Conservation (phyloP, 1,284 basidiomycete species). For the Leccinum griseonigrum region DNA sequence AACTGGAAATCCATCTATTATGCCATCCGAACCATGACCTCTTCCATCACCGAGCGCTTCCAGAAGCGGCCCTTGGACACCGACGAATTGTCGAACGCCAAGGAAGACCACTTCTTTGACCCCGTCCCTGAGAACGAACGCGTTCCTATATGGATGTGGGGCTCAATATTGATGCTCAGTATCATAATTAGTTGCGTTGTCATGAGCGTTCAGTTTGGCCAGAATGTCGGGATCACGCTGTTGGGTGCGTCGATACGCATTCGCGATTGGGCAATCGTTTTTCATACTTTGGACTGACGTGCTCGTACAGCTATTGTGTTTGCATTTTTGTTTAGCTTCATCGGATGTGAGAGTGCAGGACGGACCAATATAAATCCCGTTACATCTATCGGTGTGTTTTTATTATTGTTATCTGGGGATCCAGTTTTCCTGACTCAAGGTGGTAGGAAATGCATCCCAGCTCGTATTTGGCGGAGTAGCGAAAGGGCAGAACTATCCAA, state of each 20-base stretch:
- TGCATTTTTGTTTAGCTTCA: slow-evolving; percentile 17
- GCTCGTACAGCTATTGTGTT: slow-evolving; percentile 11
- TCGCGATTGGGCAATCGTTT: neutral
- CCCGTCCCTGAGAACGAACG: slow-evolving; percentile 43
- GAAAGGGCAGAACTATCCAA: slow-evolving; percentile 10
- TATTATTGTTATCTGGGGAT: neutral
- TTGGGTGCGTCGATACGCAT: slow-evolving; percentile 25
- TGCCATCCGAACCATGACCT: neutral
- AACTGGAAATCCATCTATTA: slow-evolving; percentile 26
- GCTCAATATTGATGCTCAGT: slow-evolving; percentile 45
- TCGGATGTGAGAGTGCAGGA: slow-evolving; percentile 15
- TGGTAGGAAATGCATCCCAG: slow-evolving; percentile 15
- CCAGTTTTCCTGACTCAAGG: slow-evolving; percentile 4
- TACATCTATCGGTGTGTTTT: slow-evolving; percentile 13
- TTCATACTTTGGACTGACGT: neutral
- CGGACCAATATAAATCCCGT: slow-evolving; percentile 16
- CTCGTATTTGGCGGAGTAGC: slow-evolving; percentile 14
- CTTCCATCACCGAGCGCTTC: neutral
- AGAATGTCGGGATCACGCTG: slow-evolving; percentile 59
- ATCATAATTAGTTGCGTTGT: slow-evolving; percentile 55
- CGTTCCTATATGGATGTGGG: slow-evolving; percentile 58
- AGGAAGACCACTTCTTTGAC: slow-evolving; percentile 36
- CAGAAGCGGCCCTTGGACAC: neutral
- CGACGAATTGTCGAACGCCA: slow-evolving; percentile 15
- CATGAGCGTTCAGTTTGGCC: slow-evolving; percentile 52